Evolutionary conservation across 495 filamentous ascomycete species (phyloP), one percentile per base, ranked within the genome.

Genomic region (Hypoxylon perforatum): DNA sequence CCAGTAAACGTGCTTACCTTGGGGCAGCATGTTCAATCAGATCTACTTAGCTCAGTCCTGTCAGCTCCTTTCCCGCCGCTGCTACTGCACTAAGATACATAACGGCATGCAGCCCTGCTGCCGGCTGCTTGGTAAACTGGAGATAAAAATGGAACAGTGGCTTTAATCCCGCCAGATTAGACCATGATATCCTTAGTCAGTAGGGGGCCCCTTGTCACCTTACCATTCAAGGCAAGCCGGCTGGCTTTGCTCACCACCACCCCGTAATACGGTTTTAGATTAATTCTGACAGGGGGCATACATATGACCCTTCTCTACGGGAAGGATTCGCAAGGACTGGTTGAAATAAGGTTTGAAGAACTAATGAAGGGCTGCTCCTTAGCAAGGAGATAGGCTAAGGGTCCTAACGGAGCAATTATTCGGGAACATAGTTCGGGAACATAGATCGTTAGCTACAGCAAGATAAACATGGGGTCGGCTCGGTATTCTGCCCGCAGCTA

Each of bases 161-260:
- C 65, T 44, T 42, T 48, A 51, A 60, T 63, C 59, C 49, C 65
- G 45, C 55, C 44, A 59, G 44, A 59, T 69, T 49, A 63, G 30
- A 84, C 39, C 61, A 79, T 23, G 78, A 82, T 46, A 77, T 83
- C 55, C 75, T 73, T 47, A 79, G 78, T 44, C 79, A 84, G 49
- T 80, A 87, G 65, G 82, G 80, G 15, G 76, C 66, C 25, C 78
- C 77, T 9, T 22, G 72, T 78, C 39, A 82, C 81, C 30, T 63
- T 84, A 39, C 72, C 77, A 39, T 85, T 63, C 48, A 11, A 52
- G 53, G 25, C 18, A 46, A 47, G 19, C 33, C 19, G 45, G 44
- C 46, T 30, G 41, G 54, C 46, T 35, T 57, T 45, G 54, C 44
- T 11, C 23, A 19, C 51, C 61, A 42, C 23, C 38, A 21, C 25